Base-by-base conservation (phyloP, 1,139 yeast species). In the Wickerhamomyces sp. region DNA sequence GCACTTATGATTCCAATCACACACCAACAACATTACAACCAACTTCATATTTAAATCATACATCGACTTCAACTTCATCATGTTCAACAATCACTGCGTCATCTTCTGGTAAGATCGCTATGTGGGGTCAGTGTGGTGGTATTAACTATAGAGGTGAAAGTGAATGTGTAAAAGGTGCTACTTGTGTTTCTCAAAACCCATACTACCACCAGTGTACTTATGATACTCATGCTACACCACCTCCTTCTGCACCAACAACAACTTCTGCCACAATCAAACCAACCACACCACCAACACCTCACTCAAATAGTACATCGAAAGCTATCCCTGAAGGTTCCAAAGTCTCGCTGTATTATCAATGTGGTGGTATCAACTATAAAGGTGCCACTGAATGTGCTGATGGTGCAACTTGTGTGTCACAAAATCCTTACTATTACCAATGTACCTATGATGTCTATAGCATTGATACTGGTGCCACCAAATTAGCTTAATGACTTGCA, bases 91-190 rank as follows among this genome's bases (percentile, higher is more conserved):
- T 7, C 27, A 18, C 23, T 5, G 23, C 3, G 4, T 4, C 10
- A n/a, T 13, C 15, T 33, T 33, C 10, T n/a, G 10, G 15, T 29
- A 29, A 29, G 6, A 33, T 34, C 18, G 33, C 41, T 8, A 6
- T 33, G 8, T 50, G 45, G 14, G 37, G 41, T 14, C 50, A 44
- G 43, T 51, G 54, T 45, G 54, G 54, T 35, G 54, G 54, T 44
- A 23, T 14, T 5, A 30, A 31, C 30, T 47, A 39, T 27, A 35
- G 27, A 10, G 51, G 50, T 10, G 37, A 43, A 11, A 43, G 48
- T 10, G 36, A 26, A 9, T 51, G 54, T 44, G 50, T 14, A 7
- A 15, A 39, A 14, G 51, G 48, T 27, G 47, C 46, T 37, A 18
- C 38, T 38, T 51, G 54, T 46, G 36, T 27, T 10, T 41, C 47